Evolutionary conservation across 2,329 filamentous ascomycete genomes (phyloP).

Genomic region (Domatiomyces catenatus): DNA sequence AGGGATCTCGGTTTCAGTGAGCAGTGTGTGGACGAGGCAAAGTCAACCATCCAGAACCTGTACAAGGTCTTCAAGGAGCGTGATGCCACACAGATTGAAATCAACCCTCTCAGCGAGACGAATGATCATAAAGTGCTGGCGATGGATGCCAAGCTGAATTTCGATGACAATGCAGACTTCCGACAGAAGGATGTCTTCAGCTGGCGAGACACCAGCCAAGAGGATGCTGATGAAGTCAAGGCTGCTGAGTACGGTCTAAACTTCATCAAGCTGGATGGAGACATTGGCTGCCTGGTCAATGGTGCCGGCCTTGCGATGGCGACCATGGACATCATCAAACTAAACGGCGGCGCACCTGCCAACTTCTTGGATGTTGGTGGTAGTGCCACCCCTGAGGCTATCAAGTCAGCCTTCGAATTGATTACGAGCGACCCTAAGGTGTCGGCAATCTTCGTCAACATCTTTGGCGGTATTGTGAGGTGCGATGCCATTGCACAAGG

Average conservation of each 20-base stretch:
- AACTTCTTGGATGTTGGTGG: constrained; percentile 99
- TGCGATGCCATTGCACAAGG: constrained; percentile 96
- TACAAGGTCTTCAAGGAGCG: constrained; percentile 98
- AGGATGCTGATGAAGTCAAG: constrained; percentile 94
- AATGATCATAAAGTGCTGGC: constrained; percentile 95
- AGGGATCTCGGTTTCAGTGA: constrained; percentile 91
- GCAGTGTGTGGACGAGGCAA: constrained; percentile 91
- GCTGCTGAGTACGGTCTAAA: constrained; percentile 82
- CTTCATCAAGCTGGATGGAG: constrained; percentile 99
- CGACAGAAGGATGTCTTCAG: constrained; percentile 91
- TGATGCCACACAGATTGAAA: constrained; percentile 98
- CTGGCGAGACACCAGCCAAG: constrained; percentile 87
- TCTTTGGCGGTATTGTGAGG: constrained; percentile 96
- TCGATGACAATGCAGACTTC: constrained; percentile 98
- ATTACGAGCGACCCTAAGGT: constrained; percentile 98
- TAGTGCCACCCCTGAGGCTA: constrained; percentile 89
- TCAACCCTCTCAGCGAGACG: constrained; percentile 97
- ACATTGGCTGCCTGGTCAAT: constrained; percentile 92
- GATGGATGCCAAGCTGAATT: constrained; percentile 98
- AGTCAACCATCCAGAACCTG: constrained; percentile 93
- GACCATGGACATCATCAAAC: constrained; percentile 99
- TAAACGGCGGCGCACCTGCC: constrained; percentile 87
- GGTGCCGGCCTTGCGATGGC: constrained; percentile 98
- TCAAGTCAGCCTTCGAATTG: constrained; percentile 94
- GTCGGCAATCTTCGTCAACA: constrained; percentile 98